Percentiles rank a stretch among this genome's conserved stretches.
These are phyloP conservation scores for Psidium friedrichsthalianum DNA, from an alignment of 345 rosid genomes.

Conservation along the genomic window DNA sequence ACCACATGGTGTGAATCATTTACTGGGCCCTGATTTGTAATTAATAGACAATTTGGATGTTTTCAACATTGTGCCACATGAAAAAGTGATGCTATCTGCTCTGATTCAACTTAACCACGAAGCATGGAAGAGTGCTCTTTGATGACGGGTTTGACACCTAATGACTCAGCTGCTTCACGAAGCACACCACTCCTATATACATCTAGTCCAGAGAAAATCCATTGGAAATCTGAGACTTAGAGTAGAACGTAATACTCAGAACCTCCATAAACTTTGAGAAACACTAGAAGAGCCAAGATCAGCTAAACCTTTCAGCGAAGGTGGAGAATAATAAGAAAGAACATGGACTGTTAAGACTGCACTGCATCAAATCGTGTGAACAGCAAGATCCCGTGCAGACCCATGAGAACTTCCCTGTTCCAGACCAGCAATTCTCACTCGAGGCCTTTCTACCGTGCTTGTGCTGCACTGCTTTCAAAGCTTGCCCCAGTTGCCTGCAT, in stretches of 20 bases:
- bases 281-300: slow-evolving; percentile 3
- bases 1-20: neutral
- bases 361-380: slow-evolving; percentile 40
- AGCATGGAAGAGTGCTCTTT: slow-evolving; percentile 43
- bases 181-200: slow-evolving; percentile 42
- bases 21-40: neutral
- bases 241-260: slow-evolving; percentile 27
- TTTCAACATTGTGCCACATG: neutral
- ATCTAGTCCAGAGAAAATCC: slow-evolving; percentile 44
- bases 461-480: slow-evolving; percentile 67
- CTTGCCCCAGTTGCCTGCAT: slow-evolving; percentile 38
- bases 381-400: slow-evolving; percentile 21
- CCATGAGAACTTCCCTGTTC: slow-evolving; percentile 19
- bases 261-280: too few species aligned
- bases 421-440: slow-evolving; percentile 51
- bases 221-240: slow-evolving; percentile 14
- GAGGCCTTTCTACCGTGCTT: slow-evolving; percentile 62
- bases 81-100: neutral
- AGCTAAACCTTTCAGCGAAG: neutral
- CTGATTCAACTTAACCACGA: slow-evolving; percentile 40
- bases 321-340: slow-evolving; percentile 17
- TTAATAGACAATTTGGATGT: neutral
- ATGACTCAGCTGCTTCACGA: slow-evolving; percentile 45
- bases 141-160: slow-evolving; percentile 51
- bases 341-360: neutral